Evolutionary conservation across 345 rosid genomes (phyloP), one percentile per base, ranked within the genome.

Genomic region (Populus euphratica): DNA sequence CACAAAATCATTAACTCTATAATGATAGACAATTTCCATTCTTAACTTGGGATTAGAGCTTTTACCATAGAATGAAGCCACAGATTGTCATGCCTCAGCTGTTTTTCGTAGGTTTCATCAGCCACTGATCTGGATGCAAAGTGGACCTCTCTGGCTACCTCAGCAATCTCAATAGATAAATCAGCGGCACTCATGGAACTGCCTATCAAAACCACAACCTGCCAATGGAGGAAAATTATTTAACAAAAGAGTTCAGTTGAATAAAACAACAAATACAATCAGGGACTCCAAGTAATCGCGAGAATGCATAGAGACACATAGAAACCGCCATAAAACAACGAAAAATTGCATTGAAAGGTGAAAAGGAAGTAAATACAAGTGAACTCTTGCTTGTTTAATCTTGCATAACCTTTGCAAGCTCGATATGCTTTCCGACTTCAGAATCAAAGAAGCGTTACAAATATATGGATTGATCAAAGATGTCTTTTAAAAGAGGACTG

Each of bases 51-150:
- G 52, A 38, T 47, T 50, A 69, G 20, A n/a, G 35, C 18, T 68
- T 56, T 85, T 86, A 91, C 98, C 98, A 88, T 89, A 8, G 98
- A 89, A 83, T 90, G 97, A 77, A 85, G 69, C 91, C 93, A 86
- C 25, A 89, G 33, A 71, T 90, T 90, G 80, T 73, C 77, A 68
- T 80, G 84, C 38, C 88, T 88, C 6, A 82, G 59, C 56, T 44
- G 83, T 54, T 83, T 79, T 43, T 78, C 85, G 56, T 44, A 83
- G 9, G 86, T 85, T 70, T 78, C 90, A 63, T 83, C 83, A 0
- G 83, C 79, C 70, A 84, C 83, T 18, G 89, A 85, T 77, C 98
- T 80, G 61, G 85, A 83, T 67, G 92, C 88, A 41, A 93, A 74
- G 80, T 89, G 93, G 41, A 93, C 97, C 85, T 91, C 94, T 82